These are phyloP conservation scores for Moesziomyces sp. DNA, from an alignment of 1,284 basidiomycete species.

Conservation along the genomic window DNA sequence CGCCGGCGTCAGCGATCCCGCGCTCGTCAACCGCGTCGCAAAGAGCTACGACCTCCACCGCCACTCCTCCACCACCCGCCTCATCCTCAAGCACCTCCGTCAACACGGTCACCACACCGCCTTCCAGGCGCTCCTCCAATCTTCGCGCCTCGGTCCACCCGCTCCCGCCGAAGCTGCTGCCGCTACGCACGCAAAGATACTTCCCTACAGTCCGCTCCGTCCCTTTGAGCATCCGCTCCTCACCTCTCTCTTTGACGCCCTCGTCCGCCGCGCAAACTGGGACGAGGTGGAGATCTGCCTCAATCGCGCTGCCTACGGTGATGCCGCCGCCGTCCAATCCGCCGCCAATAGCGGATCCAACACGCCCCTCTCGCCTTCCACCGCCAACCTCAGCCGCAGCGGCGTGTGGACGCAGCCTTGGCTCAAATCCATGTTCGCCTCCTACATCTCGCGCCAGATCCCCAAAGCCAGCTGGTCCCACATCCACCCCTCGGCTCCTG, in stretches of 20 bases:
- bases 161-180: not conserved
- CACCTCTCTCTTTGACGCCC: slow-evolving; percentile 75
- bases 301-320: slow-evolving; percentile 51
- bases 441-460: slow-evolving; percentile 51
- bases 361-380: slow-evolving; percentile 22
- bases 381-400: slow-evolving; percentile 34
- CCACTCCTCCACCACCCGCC: slow-evolving; percentile 51
- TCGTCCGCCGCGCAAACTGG: slow-evolving; percentile 79
- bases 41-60: slow-evolving; percentile 58
- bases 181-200: slow-evolving; percentile 9
- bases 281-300: slow-evolving; percentile 71
- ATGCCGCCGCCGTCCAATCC: slow-evolving; percentile 16
- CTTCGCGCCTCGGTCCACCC: slow-evolving; percentile 36
- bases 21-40: slow-evolving; percentile 41
- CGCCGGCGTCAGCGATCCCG: slow-evolving; percentile 56
- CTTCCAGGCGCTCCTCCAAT: slow-evolving; percentile 68
- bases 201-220: slow-evolving; percentile 41
- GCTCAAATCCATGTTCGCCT: slow-evolving; percentile 54
- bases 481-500: slow-evolving; percentile 30
- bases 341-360: slow-evolving; percentile 22
- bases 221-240: slow-evolving; percentile 77
- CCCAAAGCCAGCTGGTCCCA: slow-evolving; percentile 52
- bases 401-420: slow-evolving; percentile 35
- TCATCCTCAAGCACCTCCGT: slow-evolving; percentile 78
- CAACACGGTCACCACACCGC: slow-evolving; percentile 78